Evolutionary conservation across 148 eudicot species (phyloP).

Genomic region (Talinum fruticosum): DNA sequence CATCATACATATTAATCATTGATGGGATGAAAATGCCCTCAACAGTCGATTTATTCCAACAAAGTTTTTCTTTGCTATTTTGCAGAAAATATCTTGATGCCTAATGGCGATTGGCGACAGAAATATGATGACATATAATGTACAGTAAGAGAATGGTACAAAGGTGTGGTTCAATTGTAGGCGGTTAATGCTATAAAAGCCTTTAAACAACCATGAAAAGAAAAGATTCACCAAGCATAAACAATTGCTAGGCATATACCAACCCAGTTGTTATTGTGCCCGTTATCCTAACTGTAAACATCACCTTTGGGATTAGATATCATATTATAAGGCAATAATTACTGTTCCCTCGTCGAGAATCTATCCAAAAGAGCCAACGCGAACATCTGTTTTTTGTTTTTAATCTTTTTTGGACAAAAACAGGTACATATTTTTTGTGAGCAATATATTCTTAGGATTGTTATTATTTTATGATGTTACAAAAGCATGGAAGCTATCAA

Average conservation of each 20-base stretch:
- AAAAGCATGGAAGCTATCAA: conserved; percentile 22
- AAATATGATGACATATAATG: conserved; percentile 12
- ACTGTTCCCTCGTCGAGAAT: conserved; percentile 24
- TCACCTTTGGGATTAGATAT: conserved; percentile 23
- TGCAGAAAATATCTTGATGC: conserved; percentile 8
- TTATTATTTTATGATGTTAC: conserved; percentile 16
- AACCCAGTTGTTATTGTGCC: conserved; percentile 22
- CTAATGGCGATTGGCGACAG: conserved; percentile 4
- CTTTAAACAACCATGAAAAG: conserved; percentile 16
- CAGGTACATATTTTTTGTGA: conserved; percentile 24
- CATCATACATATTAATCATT: neutral
- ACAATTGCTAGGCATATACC: conserved; percentile 33
- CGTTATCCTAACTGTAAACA: conserved; percentile 23
- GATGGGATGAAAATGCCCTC: neutral
- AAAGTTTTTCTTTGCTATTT: neutral
- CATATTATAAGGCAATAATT: conserved; percentile 14
- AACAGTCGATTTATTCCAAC: neutral
- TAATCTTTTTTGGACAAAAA: conserved; percentile 21
- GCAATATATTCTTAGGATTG: conserved; percentile 14
- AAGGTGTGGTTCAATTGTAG: conserved; percentile 15
- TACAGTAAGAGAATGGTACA: conserved; percentile 7
- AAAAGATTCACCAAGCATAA: conserved; percentile 23
- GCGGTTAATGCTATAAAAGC: conserved; percentile 11
- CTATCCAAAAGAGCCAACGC: conserved; percentile 32
- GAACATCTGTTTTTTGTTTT: conserved; percentile 15